phyloP scores from a whole-genome alignment of 1,139 yeast genomes.

The Sugiyamaella japonica region DNA sequence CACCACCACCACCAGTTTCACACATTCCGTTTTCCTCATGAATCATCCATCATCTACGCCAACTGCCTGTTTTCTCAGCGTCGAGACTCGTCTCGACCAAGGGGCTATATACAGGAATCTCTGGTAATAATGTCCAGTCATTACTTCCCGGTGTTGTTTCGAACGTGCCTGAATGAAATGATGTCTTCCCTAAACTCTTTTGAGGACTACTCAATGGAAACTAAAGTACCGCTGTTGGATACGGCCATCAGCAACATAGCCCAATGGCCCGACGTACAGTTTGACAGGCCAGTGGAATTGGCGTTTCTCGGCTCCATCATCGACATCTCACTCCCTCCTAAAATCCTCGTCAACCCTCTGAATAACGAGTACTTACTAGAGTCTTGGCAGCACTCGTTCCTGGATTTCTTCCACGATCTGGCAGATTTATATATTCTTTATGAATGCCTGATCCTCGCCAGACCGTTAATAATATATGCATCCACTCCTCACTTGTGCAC shows the following conservation, averaged over 20 bases:
- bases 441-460: constrained; percentile 31
- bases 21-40: constrained; percentile 27
- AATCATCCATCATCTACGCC: constrained; percentile 26
- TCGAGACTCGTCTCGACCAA: constrained; percentile 24
- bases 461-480: constrained; percentile 33
- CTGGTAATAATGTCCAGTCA: constrained; percentile 33
- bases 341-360: constrained; percentile 20
- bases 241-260: constrained; percentile 34
- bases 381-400: constrained; percentile 29
- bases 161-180: constrained; percentile 30
- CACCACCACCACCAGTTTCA: constrained; percentile 25
- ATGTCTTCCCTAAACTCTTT: constrained; percentile 20
- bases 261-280: constrained; percentile 34
- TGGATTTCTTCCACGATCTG: constrained; percentile 23
- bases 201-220: constrained; percentile 25
- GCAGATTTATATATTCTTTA: constrained; percentile 33
- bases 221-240: constrained; percentile 34
- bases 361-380: constrained; percentile 22
- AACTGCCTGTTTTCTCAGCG: constrained; percentile 33
- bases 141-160: constrained; percentile 33
- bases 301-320: constrained; percentile 35
- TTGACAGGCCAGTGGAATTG: constrained; percentile 25
- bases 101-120: constrained; percentile 37
- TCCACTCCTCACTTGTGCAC: constrained; percentile 34
- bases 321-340: constrained; percentile 20